Base-by-base conservation (phyloP, 1,284 basidiomycete genomes). In the Kwoniella shivajii region DNA sequence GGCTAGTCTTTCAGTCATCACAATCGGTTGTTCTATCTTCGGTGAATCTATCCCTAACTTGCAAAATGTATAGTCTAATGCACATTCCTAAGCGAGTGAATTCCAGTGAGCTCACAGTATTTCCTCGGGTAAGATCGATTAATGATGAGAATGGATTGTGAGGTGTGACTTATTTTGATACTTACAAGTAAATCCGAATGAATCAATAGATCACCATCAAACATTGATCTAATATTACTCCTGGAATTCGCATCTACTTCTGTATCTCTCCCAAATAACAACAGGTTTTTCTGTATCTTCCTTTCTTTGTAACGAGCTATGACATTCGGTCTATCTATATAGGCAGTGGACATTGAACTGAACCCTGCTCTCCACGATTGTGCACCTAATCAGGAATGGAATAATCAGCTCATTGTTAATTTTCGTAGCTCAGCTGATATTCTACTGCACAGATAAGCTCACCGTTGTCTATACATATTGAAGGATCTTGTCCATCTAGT, bases 1-100 rank as follows among this genome's bases (percentile, higher is more conserved):
- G 61, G 88, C 88, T 2, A 99, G 80, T 10, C 92, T 84, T 75
- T 99, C 96, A 0, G 92, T 89, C 91, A 99, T 96, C 59, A 96
- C 80, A 26, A 99, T 82, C 0, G 95, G 94, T 73, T 98, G 93
- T 56, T 89, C 84, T 31, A 97, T 83, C n/a, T 83, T 82, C 6
- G 85, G 79, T 0, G 86, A 84, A 68, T 92, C 86, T 62, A 98
- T 87, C 7, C 90, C 90, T 6, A 99, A 83, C 57, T 88, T 87
- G 52, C 89, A 82, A 73, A 98, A 94, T 36, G 90, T 88, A 78
- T 89, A 94, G 79, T 99, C 95, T 48, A 99, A 80, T 3, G 91
- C 89, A 73, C 90, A 88, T 82, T 99, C 95, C 94, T 96, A 60
- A 38, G 16, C 20, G 27, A n/a, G n/a, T n/a, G n/a, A n/a, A n/a